Evolutionary conservation across 208 protist species (phyloP), one percentile per base, ranked within the genome.

Genomic region (Trypanosomatidae sp.): DNA sequence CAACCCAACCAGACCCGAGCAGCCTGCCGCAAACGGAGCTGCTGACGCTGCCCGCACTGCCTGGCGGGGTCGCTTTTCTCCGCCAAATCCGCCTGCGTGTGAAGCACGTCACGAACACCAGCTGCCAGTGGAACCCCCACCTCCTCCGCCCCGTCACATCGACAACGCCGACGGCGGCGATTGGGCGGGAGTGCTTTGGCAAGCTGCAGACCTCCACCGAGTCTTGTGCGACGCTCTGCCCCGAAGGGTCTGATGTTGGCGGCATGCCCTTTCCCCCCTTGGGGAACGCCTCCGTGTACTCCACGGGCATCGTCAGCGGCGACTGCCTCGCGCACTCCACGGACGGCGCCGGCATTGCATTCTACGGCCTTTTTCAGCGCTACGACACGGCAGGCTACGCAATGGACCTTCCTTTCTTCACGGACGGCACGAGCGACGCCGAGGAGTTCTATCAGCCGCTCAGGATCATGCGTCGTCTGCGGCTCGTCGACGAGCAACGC

Each of bases 311-410:
- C 30, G 66, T 19, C 44, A 41, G n/a, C 66, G 12, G 4, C 17
- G 41, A 7, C 10, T 76, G 71, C n/a, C 30, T 76, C 6, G 7
- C 25, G 46, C 65, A 69, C 52, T 22, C 46, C 13, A 3, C 3
- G 12, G 8, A 6, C 8, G 50, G 50, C n/a, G 71, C 71, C 25
- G 65, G 71, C 19, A 46, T 71, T 12, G 28, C 65, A 0, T 76
- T 76, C 36, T 17, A 30, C 9, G 71, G 71, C 0, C 64, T 76
- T 2, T 55, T 59, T 25, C 8, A 39, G 4, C 0, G 0, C 44
- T 76, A 76, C 71, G 71, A 76, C 55, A 56, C 33, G 1, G 71
- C 25, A 1, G 71, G 71, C 28, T 76, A 76, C 65, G 39, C 60
- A 0, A 13, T 76, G 1, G 44, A 70, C 36, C 33, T 76, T n/a